These are phyloP conservation scores for Fusarium drepaniforme DNA, from an alignment of 2,329 filamentous ascomycete species.

Conservation along the genomic window DNA sequence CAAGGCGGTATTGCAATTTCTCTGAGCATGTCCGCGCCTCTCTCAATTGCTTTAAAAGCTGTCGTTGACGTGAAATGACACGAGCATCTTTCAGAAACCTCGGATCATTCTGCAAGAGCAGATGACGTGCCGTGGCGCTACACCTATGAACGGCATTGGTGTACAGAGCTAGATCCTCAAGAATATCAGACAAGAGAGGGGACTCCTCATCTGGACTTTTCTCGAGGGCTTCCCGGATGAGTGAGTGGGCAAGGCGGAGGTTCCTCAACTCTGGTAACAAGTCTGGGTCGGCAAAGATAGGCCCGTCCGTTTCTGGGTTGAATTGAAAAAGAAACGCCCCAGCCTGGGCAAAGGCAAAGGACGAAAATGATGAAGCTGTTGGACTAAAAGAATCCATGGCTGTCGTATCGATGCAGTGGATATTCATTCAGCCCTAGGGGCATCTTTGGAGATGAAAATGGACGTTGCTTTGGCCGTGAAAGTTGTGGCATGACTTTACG, in stretches of 20 bases:
- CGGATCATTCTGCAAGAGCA: no score
- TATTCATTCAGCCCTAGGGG: no score
- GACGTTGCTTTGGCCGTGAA: no score
- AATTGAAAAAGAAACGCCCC: neutral
- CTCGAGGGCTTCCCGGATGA: neutral
- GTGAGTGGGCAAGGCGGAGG: neutral
- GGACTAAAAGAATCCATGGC: neutral
- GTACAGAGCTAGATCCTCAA: neutral
- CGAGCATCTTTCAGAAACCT: neutral
- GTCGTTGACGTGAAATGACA: no score
- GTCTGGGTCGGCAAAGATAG: neutral
- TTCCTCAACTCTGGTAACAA: neutral
- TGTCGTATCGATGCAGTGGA: no score
- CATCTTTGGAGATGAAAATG: no score
- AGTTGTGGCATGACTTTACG: no score
- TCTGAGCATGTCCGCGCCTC: no score
- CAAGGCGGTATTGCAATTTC: no score
- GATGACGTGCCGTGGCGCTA: neutral
- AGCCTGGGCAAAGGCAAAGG: neutral
- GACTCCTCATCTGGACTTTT: neutral
- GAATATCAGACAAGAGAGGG: neutral
- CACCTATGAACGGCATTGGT: neutral
- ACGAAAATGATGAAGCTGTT: neutral
- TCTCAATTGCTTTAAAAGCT: no score
- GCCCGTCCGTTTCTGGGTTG: neutral